These are phyloP conservation scores for Austroboletus eburneus DNA, from an alignment of 768 basidiomycete species.

Conservation along the genomic window DNA sequence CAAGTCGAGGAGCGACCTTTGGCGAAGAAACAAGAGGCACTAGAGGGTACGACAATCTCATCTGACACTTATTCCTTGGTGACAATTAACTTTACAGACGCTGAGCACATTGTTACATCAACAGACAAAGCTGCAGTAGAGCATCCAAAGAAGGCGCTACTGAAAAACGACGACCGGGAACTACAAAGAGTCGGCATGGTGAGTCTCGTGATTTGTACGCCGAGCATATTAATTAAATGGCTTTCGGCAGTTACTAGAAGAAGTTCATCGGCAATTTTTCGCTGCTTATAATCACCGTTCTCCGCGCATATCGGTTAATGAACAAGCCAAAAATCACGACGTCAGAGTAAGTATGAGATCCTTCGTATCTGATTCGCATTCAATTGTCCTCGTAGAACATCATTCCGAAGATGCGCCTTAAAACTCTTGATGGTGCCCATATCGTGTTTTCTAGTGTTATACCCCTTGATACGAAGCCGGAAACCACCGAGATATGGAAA, in stretches of 20 bases:
- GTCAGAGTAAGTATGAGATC: slow-evolving; percentile 60
- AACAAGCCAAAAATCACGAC: slow-evolving; percentile 49
- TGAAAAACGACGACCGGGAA: slow-evolving; percentile 87
- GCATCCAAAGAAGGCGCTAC: slow-evolving; percentile 63
- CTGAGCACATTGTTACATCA: slow-evolving; percentile 12
- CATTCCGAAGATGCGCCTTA: slow-evolving; percentile 73
- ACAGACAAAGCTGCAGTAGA: slow-evolving; percentile 34
- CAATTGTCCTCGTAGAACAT: slow-evolving; percentile 53
- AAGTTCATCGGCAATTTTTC: slow-evolving; percentile 79
- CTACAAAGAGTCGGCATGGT: slow-evolving; percentile 75
- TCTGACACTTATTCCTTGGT: neutral
- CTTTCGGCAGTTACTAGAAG: slow-evolving; percentile 61
- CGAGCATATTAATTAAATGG: neutral
- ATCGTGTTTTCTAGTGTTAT: slow-evolving; percentile 95
- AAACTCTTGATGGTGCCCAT: slow-evolving; percentile 73
- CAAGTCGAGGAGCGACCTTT: slow-evolving; percentile 84
- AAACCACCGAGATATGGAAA: slow-evolving; percentile 80
- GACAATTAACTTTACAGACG: slow-evolving; percentile 9
- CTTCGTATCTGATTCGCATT: neutral
- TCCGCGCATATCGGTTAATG: slow-evolving; percentile 21
- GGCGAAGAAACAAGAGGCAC: slow-evolving; percentile 81
- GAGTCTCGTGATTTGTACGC: slow-evolving; percentile 12
- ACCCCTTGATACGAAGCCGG: slow-evolving; percentile 78
- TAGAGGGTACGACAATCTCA: slow-evolving; percentile 44
- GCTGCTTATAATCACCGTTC: slow-evolving; percentile 50